phyloP scores from a whole-genome alignment of 2,329 filamentous ascomycete species.

The Cladosporium sp. region DNA sequence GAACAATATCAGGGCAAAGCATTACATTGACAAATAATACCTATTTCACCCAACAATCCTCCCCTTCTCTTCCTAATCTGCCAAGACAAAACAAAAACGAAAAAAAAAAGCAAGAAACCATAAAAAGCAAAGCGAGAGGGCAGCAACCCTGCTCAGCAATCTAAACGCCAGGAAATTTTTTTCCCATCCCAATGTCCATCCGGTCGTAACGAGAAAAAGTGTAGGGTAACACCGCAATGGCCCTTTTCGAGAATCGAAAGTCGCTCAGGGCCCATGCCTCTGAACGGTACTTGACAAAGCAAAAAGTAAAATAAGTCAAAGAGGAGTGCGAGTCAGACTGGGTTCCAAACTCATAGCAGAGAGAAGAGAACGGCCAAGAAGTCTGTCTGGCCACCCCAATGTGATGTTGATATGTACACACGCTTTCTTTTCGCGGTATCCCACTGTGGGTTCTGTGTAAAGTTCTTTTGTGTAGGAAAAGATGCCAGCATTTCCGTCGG shows the following conservation, averaged over 20 bases:
- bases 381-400: neutral
- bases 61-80: neutral
- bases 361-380: neutral
- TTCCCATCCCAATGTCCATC: neutral
- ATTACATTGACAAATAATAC: conserved; percentile 6
- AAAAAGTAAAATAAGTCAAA: neutral
- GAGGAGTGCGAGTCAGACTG: neutral
- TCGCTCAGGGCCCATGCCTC: neutral
- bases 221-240: neutral
- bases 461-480: neutral
- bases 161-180: neutral
- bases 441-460: conserved; percentile 9
- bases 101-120: neutral
- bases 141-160: neutral
- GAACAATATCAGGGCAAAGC: neutral
- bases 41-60: neutral
- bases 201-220: neutral
- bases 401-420: neutral
- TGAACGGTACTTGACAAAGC: neutral
- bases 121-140: neutral
- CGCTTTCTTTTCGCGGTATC: conserved; percentile 6
- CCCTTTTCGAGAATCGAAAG: neutral
- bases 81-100: neutral
- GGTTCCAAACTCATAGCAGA: neutral
- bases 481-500: neutral